Percentiles rank a stretch among this genome's conserved stretches.
Conservation (phyloP, 2,329 filamentous ascomycete species). For the Venturiaceae sp. region DNA sequence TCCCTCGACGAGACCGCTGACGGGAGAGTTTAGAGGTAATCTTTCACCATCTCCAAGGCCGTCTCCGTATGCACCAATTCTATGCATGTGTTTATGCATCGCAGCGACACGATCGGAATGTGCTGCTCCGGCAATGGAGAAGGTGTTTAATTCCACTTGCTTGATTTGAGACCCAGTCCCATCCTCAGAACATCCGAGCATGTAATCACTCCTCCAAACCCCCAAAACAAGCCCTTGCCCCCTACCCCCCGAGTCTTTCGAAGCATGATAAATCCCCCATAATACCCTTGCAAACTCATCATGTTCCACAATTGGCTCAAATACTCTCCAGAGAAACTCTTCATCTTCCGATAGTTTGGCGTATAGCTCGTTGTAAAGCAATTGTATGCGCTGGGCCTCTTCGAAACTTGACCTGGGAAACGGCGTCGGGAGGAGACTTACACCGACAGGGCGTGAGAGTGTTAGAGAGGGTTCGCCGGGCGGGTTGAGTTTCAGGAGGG, state of each 20-base stretch:
- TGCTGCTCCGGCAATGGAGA: conserved; percentile 30
- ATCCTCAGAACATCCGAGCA: conserved; percentile 24
- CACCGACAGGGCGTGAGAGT: conserved; percentile 21
- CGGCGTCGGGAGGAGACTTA: conserved; percentile 23
- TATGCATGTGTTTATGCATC: conserved; percentile 30
- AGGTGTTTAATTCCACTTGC: conserved; percentile 38
- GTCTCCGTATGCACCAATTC: conserved; percentile 10
- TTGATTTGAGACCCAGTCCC: conserved; percentile 19
- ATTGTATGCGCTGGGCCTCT: conserved; percentile 46
- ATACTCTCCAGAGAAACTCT: conserved; percentile 23
- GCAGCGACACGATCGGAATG: conserved; percentile 29
- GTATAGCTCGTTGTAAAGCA: conserved; percentile 46
- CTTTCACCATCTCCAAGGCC: neutral
- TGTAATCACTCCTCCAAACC: conserved; percentile 37
- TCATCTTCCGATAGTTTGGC: conserved; percentile 39
- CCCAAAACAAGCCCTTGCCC: conserved; percentile 22
- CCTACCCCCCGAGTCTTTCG: conserved; percentile 21
- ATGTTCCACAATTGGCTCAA: conserved; percentile 21
- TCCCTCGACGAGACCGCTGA: conserved; percentile 19
- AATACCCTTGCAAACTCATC: conserved; percentile 26
- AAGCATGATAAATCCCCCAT: conserved; percentile 27
- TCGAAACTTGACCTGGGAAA: conserved; percentile 24
- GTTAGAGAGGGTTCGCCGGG: conserved; percentile 17
- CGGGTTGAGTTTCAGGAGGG: conserved; percentile 23
- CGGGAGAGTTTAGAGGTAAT: conserved; percentile 12